Conservation (phyloP, 768 basidiomycete species). For the Hemileccinum impolitum region DNA sequence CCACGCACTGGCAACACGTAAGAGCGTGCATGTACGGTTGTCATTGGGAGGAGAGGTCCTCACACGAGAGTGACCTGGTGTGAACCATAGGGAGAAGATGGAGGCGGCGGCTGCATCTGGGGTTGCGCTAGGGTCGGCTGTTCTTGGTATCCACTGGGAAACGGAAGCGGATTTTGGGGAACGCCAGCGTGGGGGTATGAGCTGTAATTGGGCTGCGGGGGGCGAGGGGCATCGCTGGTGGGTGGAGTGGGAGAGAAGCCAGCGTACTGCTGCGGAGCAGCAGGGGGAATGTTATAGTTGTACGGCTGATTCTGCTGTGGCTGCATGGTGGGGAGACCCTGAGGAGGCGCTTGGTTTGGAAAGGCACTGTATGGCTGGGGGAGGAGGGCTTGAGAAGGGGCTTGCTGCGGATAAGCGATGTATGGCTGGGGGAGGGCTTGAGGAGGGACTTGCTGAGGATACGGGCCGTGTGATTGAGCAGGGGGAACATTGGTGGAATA, state of each 20-base stretch:
- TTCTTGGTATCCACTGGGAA: conserved; percentile 11
- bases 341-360: background rate
- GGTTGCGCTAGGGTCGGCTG: background rate
- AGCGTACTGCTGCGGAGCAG: background rate
- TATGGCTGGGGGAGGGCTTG: conserved; percentile 3
- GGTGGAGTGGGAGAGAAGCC: conserved; percentile 4
- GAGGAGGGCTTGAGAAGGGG: background rate
- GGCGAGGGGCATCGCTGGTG: background rate
- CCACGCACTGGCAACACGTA: too few relatives aligned
- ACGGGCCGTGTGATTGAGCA: conserved; percentile 7
- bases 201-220: conserved; percentile 18
- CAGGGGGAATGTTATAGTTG: background rate
- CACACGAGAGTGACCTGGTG: conserved; percentile 1
- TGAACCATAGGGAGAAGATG: background rate
- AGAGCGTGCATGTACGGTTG: too few relatives aligned
- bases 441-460: conserved; percentile 8
- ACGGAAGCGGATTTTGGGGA: conserved; percentile 9
- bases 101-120: background rate
- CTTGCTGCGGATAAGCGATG: conserved; percentile 4
- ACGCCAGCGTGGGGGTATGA: conserved; percentile 11
- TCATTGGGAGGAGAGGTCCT: background rate
- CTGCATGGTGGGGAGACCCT: too few relatives aligned
- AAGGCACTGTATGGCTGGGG: background rate
- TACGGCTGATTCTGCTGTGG: conserved; percentile 2
- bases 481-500: background rate